Conservation (phyloP, 352 stramenopile species). For the Pythium brassicae region DNA sequence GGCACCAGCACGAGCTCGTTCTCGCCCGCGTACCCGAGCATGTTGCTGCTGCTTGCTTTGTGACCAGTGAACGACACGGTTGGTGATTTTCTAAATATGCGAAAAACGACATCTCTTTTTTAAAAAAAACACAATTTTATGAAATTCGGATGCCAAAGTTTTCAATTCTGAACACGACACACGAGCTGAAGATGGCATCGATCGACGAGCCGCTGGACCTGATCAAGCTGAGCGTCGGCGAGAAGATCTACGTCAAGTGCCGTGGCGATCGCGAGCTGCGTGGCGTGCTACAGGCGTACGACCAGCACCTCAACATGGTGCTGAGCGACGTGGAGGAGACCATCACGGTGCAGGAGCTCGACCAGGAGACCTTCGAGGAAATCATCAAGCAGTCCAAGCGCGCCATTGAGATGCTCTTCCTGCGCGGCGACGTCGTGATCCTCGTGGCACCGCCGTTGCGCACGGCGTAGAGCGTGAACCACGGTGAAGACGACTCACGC, state of each 20-base stretch:
- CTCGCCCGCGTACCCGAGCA: slow-evolving; percentile 33
- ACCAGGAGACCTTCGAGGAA: slow-evolving; percentile 98
- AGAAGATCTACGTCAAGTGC: slow-evolving; percentile 99
- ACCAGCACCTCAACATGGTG: slow-evolving; percentile 99
- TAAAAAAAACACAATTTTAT: slow-evolving; percentile 3
- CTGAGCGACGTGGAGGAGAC: slow-evolving; percentile 98
- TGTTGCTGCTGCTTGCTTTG: slow-evolving; percentile 2
- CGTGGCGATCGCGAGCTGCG: slow-evolving; percentile 95
- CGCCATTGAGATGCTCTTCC: slow-evolving; percentile 98
- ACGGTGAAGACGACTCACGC: background rate
- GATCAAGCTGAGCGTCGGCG: slow-evolving; percentile 97
- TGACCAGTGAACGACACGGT: slow-evolving; percentile 4
- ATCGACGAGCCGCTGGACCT: slow-evolving; percentile 97
- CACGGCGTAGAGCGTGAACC: slow-evolving; percentile 49
- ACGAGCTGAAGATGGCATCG: slow-evolving; percentile 51
- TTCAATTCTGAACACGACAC: background rate
- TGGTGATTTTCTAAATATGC: background rate
- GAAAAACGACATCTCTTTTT: background rate
- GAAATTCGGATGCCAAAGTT: background rate
- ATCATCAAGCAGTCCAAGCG: slow-evolving; percentile 95
- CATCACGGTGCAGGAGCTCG: slow-evolving; percentile 94
- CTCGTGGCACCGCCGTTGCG: slow-evolving; percentile 96
- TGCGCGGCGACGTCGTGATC: slow-evolving; percentile 98
- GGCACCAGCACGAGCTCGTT: slow-evolving; percentile 19
- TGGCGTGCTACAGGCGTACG: slow-evolving; percentile 97